Evolutionary conservation across 345 rosid genomes (phyloP), one percentile per base, ranked within the genome.

Genomic region (Citropsis articulata): DNA sequence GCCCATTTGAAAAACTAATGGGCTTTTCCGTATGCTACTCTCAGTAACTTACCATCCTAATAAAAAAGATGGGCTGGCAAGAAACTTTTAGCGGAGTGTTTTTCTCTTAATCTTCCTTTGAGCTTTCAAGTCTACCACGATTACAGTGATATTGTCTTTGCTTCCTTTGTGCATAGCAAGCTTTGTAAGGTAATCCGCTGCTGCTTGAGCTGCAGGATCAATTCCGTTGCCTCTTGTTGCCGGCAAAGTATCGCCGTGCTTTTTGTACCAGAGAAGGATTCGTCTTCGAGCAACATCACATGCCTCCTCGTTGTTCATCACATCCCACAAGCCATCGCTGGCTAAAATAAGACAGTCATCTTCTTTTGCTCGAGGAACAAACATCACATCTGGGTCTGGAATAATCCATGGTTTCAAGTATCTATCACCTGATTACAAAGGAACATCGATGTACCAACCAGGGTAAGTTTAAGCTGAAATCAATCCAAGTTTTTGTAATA

Each of bases 271-370:
- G 14, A 85, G 78, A 30, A 91, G 87, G 55, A 91, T 88, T 73
- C 89, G 73, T 81, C 88, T 90, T 48, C 95, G 68, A 0, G 94
- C 95, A 72, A 83, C 27, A 18, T 91, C 88, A 13, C 95, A 94
- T 1, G 79, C 98, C 77, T 92, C 93, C 74, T 92, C 89, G 61
- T 89, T 89, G 1, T 88, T 81, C 86, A 94, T 84, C 4, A 91
- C 91, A 66, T 94, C 97, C 98, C 98, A 94, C 53, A 94, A 87
- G 2, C 97, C 95, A 30, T 91, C 98, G 33, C 93, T 91, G 25
- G 97, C 98, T 80, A 91, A 76, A 80, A 90, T 84, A 50, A 94
- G 91, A 81, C 93, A 92, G 56, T 92, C 97, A 1, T 91, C 97
- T 81, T 91, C 91, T 82, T 86, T 90, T 24, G 80, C 83, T 78